phyloP scores from a whole-genome alignment of 129 eudicot species.

The Flaveria ramosissima region DNA sequence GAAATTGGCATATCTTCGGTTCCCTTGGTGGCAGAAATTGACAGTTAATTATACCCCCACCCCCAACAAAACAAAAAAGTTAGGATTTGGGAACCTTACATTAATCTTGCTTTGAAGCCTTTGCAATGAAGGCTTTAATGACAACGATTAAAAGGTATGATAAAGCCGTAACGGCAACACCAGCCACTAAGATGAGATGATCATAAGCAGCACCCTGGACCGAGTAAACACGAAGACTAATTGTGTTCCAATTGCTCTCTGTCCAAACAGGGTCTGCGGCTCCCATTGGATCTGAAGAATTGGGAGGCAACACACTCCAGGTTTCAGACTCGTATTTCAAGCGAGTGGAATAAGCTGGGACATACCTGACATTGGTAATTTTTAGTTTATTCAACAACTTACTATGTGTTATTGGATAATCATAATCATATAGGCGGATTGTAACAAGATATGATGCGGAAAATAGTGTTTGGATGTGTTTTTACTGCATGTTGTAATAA shows the following conservation, averaged over 20 bases:
- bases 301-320: constrained; percentile 72
- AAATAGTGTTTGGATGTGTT: neutral
- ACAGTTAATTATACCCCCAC: neutral
- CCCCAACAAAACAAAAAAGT: neutral
- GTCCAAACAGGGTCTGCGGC: constrained; percentile 79
- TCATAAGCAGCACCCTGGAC: constrained; percentile 64
- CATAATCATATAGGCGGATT: neutral
- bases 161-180: constrained; percentile 59
- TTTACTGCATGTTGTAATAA: neutral
- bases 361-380: constrained; percentile 53
- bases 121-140: constrained; percentile 57
- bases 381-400: constrained; percentile 20
- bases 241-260: constrained; percentile 86
- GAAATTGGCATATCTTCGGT: constrained; percentile 8
- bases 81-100: constrained; percentile 11
- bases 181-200: constrained; percentile 52
- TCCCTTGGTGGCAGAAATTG: constrained; percentile 5
- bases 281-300: constrained; percentile 68
- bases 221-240: constrained; percentile 62
- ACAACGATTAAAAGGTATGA: constrained; percentile 52
- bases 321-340: constrained; percentile 62
- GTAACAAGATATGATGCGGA: neutral
- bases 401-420: neutral
- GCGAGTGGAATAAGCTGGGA: constrained; percentile 93
- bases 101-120: constrained; percentile 82